These are phyloP conservation scores for Dactylella cylindrospora DNA, from an alignment of 2,329 filamentous ascomycete genomes.

Conservation along the genomic window DNA sequence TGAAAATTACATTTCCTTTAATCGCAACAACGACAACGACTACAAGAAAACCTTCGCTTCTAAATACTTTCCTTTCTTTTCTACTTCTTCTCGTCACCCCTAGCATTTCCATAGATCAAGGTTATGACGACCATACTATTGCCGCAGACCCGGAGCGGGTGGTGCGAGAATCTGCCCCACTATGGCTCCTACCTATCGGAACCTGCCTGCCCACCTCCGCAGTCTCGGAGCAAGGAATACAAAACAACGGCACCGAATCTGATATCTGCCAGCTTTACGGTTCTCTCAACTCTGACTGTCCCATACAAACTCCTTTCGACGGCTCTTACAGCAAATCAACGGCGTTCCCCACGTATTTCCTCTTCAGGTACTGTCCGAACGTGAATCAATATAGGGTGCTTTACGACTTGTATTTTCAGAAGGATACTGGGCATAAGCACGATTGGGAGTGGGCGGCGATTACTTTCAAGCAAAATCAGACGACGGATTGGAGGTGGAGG, in stretches of 20 bases:
- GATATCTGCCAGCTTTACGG: conserved; percentile 36
- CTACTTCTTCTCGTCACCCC: conserved; percentile 18
- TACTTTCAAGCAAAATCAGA: conserved; percentile 31
- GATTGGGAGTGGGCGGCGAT: conserved; percentile 42
- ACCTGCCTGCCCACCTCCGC: conserved; percentile 39
- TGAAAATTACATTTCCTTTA: no score
- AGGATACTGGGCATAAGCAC: conserved; percentile 36
- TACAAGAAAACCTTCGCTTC: conserved; percentile 31
- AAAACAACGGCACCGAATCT: conserved; percentile 35
- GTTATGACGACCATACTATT: conserved; percentile 35
- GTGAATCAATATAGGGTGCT: conserved; percentile 39
- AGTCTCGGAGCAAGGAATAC: conserved; percentile 28
- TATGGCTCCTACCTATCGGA: conserved; percentile 43
- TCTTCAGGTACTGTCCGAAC: conserved; percentile 39
- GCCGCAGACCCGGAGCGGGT: conserved; percentile 35
- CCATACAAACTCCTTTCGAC: conserved; percentile 28
- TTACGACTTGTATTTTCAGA: conserved; percentile 36
- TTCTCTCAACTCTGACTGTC: conserved; percentile 35
- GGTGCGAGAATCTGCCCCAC: conserved; percentile 43
- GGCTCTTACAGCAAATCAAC: conserved; percentile 41
- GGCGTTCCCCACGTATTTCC: conserved; percentile 41
- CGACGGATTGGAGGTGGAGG: conserved; percentile 28
- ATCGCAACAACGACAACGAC: background rate
- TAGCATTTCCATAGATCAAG: conserved; percentile 6
- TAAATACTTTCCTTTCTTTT: conserved; percentile 33